Evolutionary conservation across 2,329 filamentous ascomycete genomes (phyloP), one percentile per base, ranked within the genome.

Genomic region (Harringtonia aguacate): DNA sequence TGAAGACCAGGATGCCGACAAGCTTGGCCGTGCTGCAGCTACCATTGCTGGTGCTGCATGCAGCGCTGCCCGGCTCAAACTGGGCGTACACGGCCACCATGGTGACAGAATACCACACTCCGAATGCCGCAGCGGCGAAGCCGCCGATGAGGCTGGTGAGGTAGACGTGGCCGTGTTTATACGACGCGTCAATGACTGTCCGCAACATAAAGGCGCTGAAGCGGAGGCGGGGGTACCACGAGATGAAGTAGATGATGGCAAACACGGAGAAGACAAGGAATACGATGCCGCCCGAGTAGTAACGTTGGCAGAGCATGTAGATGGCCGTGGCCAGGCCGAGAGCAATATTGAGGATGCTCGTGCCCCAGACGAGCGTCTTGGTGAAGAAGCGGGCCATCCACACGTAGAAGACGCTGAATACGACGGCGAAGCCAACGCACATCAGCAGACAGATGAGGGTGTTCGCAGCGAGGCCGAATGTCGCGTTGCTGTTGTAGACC

Each of bases 301-400:
- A 86, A 46, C 75, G 75, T 36, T 77, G 71, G 47, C 73, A 79
- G 36, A 95, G 76, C 69, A 94, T 94, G 63, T 88, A 94, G 42
- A 90, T 79, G 10, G 86, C 87, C 0, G 87, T 94, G 1, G 76
- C 89, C n/a, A 95, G 68, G 1, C 86, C 86, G 54, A 87, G 82
- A 44, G 83, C 66, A 55, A 95, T 84, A 61, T 95, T 94, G 45
- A 94, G 69, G 41, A 95, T 90, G 13, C 86, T 87, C 0, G 88
- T 94, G 33, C 88, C 76, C 86, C 87, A 95, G 58, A 95, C 94
- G 53, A 95, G 88, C 57, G 86, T 77, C 64, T 92, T 94, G 4
- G 89, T 88, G 52, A 90, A 90, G 38, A 75, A 65, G 44, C 87
- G 78, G 8, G 86, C 84, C 2, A 81, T 61, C 62, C 79, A 77